Evolutionary conservation across 2,329 filamentous ascomycete genomes (phyloP), one percentile per base, ranked within the genome.

Genomic region (Fonsecaea erecta): DNA sequence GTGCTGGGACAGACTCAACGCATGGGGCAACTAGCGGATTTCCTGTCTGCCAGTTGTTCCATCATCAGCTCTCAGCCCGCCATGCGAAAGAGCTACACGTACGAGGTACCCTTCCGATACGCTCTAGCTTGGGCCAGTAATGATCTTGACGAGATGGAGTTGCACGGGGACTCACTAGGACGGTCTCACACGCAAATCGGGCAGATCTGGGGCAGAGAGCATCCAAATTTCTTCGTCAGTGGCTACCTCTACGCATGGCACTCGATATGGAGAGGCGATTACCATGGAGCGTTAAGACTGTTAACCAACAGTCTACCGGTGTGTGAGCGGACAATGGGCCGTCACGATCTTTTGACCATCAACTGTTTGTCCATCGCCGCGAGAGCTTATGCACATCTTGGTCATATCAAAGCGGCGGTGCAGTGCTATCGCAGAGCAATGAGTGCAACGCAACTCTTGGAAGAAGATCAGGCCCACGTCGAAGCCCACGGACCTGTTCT

Each of bases 211-310:
- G 63, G 58, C 24, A 26, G 28, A 8, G 51, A 52, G 11, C 68
- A 70, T 32, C 66, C 70, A 16, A 69, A 70, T 40, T 60, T 52
- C 55, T 57, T 70, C n/a, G 63, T 71, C 32, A 64, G 55, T 32
- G 37, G 58, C 18, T 60, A 64, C 40, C 63, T 67, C 46, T 62
- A 52, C 21, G 70, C 70, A 28, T 71, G 65, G 64, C 56, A 68
- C 51, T 32, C 43, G 12, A 59, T 69, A 2, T 34, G 63, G n/a
- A 55, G 34, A 21, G 35, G 34, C 1, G 21, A 64, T 8, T 57
- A 58, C 40, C 21, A 40, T 12, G 24, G 32, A 6, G 63, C 61
- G 18, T 62, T 70, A 11, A 37, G 14, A 18, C 28, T 65, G 18
- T 37, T 68, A 40, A 54, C 26, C 32, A n/a, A n/a, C 7, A 56